Percentiles rank a stretch among this genome's conserved stretches.
Evolutionary conservation across 108 stramenopile species (phyloP).

Genomic region (Stephanodiscus triporus): DNA sequence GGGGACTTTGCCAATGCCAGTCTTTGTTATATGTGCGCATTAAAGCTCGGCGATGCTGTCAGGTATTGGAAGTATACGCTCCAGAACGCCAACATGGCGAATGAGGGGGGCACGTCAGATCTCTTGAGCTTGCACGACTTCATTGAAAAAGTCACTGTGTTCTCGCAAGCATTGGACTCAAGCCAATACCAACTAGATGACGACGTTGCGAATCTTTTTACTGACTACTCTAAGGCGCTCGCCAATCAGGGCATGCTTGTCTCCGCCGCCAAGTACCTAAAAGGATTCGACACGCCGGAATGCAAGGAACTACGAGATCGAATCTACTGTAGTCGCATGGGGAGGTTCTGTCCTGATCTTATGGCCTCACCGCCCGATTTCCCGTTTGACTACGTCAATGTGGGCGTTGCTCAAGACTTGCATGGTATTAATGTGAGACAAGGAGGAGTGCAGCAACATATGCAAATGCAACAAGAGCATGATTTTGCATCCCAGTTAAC

Average conservation of each 20-base stretch:
- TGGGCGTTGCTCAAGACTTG: slow-evolving; percentile 60
- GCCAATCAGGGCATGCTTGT: slow-evolving; percentile 92
- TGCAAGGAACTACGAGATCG: slow-evolving; percentile 74
- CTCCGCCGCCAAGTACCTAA: slow-evolving; percentile 84
- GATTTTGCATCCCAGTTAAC: slow-evolving; percentile 18
- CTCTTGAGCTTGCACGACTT: slow-evolving; percentile 89
- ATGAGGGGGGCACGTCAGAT: slow-evolving; percentile 52
- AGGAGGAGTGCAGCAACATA: slow-evolving; percentile 23
- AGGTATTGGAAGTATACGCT: slow-evolving; percentile 85
- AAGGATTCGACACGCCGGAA: slow-evolving; percentile 53
- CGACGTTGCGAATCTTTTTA: slow-evolving; percentile 76
- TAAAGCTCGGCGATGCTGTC: slow-evolving; percentile 85
- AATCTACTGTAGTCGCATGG: slow-evolving; percentile 70
- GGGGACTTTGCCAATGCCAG: slow-evolving; percentile 83
- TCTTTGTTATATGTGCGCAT: slow-evolving; percentile 95
- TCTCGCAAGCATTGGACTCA: slow-evolving; percentile 70
- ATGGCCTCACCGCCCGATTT: slow-evolving; percentile 78
- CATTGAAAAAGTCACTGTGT: slow-evolving; percentile 90
- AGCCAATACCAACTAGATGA: slow-evolving; percentile 52
- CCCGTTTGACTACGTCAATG: slow-evolving; percentile 62
- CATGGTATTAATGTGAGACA: slow-evolving; percentile 48
- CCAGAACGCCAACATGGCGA: slow-evolving; percentile 48
- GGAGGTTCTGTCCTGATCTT: slow-evolving; percentile 59
- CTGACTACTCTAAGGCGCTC: slow-evolving; percentile 83
- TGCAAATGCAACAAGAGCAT: slow-evolving; percentile 46